These are phyloP conservation scores for Carex parvula DNA, from an alignment of 176 grass and related monocot species.

Conservation along the genomic window DNA sequence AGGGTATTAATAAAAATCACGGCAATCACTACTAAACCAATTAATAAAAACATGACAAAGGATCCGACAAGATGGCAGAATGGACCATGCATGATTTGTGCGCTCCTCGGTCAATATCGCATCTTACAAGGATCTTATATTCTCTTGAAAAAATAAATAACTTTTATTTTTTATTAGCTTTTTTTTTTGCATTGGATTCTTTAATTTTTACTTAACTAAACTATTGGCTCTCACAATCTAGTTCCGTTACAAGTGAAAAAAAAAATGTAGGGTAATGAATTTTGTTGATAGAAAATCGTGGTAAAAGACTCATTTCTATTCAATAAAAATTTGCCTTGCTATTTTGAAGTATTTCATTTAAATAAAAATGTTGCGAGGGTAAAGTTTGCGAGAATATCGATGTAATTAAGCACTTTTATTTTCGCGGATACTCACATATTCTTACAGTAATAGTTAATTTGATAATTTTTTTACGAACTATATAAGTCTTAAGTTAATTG, in stretches of 20 bases:
- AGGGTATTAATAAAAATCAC: no score
- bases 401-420: no score
- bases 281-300: background rate
- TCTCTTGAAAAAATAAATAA: background rate
- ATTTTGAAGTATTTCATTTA: background rate
- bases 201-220: background rate
- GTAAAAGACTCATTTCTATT: background rate
- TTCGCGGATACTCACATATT: no score
- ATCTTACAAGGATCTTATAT: background rate
- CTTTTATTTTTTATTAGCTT: background rate
- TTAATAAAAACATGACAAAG: conserved; percentile 20
- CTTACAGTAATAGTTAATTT: no score
- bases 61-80: conserved; percentile 28
- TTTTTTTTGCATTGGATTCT: conserved; percentile 35
- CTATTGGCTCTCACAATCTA: conserved; percentile 11
- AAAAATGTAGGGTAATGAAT: background rate
- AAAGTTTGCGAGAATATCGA: no score
- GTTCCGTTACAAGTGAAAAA: background rate
- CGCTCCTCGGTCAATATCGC: conserved; percentile 28
- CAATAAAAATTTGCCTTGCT: background rate
- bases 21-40: background rate
- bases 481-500: no score
- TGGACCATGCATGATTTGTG: conserved; percentile 26
- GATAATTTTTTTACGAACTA: no score
- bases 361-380: background rate